These are phyloP conservation scores for Solanum aculeatissimum DNA, from an alignment of 305 asterid species.

Conservation along the genomic window DNA sequence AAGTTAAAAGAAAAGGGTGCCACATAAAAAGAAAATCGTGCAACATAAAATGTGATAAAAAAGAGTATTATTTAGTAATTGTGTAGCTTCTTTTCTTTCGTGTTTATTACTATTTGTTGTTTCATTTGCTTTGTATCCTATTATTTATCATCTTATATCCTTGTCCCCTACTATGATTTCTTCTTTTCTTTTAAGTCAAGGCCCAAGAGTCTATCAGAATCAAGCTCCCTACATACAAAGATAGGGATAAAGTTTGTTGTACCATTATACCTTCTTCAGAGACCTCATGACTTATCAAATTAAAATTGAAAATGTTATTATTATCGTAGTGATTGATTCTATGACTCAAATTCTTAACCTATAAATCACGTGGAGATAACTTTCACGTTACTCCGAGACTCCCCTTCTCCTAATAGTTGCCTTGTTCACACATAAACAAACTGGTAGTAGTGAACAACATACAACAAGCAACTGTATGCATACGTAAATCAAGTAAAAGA, in stretches of 20 bases:
- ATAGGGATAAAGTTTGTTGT: not conserved
- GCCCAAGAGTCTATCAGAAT: not conserved
- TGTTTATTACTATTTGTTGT: not conserved
- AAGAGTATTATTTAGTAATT: not conserved
- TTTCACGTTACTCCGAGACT: not conserved
- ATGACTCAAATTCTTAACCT: not conserved
- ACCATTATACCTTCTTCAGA: not conserved
- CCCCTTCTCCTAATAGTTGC: not conserved
- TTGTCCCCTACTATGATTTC: not conserved
- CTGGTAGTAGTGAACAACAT: not conserved
- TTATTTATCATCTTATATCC: not conserved
- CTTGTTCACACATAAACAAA: not conserved
- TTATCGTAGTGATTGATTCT: not conserved
- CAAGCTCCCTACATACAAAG: accelerated
- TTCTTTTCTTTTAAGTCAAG: not conserved
- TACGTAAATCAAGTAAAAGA: not conserved
- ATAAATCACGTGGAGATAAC: not conserved
- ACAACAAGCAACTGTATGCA: not conserved
- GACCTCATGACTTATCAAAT: not conserved
- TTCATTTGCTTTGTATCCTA: not conserved
- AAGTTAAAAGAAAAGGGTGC: no score
- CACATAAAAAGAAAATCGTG: no score
- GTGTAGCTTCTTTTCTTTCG: not conserved
- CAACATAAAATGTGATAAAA: no score
- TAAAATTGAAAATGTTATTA: not conserved